These are phyloP conservation scores for Naganishia liquefaciens DNA, from an alignment of 1,284 basidiomycete genomes.

Conservation along the genomic window DNA sequence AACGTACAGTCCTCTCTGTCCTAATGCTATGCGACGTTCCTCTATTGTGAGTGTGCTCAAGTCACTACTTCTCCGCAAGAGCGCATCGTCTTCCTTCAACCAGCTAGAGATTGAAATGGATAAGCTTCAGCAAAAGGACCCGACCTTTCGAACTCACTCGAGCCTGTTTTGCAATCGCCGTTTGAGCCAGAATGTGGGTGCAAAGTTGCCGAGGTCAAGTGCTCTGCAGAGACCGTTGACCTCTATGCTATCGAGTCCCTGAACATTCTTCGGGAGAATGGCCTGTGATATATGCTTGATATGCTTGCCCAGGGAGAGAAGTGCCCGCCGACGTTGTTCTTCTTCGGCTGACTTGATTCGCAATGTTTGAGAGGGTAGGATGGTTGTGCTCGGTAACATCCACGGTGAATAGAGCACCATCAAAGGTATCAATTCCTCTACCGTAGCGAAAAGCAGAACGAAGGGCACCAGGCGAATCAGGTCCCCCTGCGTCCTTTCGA, in stretches of 20 bases:
- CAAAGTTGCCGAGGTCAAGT: constrained; percentile 30
- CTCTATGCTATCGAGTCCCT: constrained; percentile 11
- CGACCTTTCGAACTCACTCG: not conserved
- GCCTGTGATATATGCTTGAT: constrained; percentile 5
- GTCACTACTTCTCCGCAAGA: constrained; percentile 16
- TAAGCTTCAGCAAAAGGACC: not conserved
- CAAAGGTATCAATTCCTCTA: constrained; percentile 80
- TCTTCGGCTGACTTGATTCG: constrained; percentile 67
- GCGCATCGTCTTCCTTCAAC: constrained; percentile 28
- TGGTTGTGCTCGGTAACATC: constrained; percentile 80
- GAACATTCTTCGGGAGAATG: constrained; percentile 1
- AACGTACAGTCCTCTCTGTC: constrained; percentile 33
- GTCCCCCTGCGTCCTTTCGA: constrained; percentile 36
- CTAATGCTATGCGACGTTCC: constrained; percentile 32
- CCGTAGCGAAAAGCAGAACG: constrained; percentile 68
- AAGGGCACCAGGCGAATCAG: constrained; percentile 73
- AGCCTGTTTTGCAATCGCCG: constrained; percentile 28
- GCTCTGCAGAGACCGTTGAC: constrained; percentile 31
- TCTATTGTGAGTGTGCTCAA: constrained; percentile 26
- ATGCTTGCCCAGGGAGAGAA: constrained; percentile 21
- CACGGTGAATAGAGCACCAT: constrained; percentile 82
- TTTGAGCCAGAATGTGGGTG: constrained; percentile 26
- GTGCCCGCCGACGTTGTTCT: constrained; percentile 56
- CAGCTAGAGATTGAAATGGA: not conserved
- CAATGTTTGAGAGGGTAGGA: constrained; percentile 76